phyloP scores from a whole-genome alignment of 805 yeast species.

The Candida silvicultrix region DNA sequence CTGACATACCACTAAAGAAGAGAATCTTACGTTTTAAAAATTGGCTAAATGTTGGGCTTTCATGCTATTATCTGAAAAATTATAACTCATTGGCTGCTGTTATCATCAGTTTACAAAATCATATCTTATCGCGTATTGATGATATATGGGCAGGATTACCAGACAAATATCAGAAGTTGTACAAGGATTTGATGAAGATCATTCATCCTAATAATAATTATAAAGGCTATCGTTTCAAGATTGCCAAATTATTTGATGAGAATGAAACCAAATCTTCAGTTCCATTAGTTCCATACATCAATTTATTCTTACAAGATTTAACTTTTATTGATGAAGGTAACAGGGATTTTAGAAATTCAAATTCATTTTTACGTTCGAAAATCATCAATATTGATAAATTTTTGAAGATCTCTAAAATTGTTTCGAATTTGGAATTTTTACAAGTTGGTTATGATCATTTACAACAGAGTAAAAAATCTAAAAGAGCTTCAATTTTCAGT shows the following conservation, averaged over 20 bases:
- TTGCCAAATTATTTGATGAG: slow-evolving; percentile 45
- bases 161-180: slow-evolving; percentile 54
- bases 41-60: slow-evolving; percentile 71
- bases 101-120: slow-evolving; percentile 70
- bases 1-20: slow-evolving; percentile 37
- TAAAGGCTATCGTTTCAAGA: slow-evolving; percentile 56
- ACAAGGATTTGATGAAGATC: slow-evolving; percentile 57
- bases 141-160: slow-evolving; percentile 53
- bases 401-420: slow-evolving; percentile 55
- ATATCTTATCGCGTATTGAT: slow-evolving; percentile 57
- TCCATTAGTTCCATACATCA: slow-evolving; percentile 73
- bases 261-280: slow-evolving; percentile 32
- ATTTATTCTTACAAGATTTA: slow-evolving; percentile 69
- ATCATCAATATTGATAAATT: slow-evolving; percentile 72
- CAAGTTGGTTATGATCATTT: slow-evolving; percentile 49
- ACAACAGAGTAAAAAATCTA: slow-evolving; percentile 16
- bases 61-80: slow-evolving; percentile 67
- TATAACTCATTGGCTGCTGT: slow-evolving; percentile 77
- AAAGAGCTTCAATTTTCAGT: slow-evolving; percentile 20
- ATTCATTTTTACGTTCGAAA: slow-evolving; percentile 37
- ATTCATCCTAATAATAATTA: slow-evolving; percentile 75
- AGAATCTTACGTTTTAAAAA: slow-evolving; percentile 51
- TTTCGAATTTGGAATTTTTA: slow-evolving; percentile 60
- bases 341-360: slow-evolving; percentile 56
- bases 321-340: slow-evolving; percentile 84